Percentiles rank a stretch among this genome's conserved stretches.
These are phyloP conservation scores for Fusarium albidum DNA, from an alignment of 2,329 filamentous ascomycete species.

Conservation along the genomic window DNA sequence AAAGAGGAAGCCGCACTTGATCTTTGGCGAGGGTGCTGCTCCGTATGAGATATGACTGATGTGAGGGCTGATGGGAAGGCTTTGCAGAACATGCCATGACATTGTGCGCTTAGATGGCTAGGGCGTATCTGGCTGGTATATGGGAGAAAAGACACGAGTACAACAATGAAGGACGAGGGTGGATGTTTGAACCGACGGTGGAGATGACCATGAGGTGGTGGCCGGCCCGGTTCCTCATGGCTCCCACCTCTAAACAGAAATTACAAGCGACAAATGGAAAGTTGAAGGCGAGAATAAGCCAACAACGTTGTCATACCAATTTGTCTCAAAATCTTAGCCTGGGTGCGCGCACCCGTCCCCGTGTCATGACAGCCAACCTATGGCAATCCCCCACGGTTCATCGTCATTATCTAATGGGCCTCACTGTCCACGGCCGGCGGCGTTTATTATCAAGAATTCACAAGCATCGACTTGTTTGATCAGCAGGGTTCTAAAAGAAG, in stretches of 20 bases:
- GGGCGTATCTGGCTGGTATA: neutral
- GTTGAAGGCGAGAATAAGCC: neutral
- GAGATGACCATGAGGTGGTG: neutral
- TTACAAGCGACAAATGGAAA: neutral
- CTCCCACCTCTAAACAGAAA: conserved; percentile 4
- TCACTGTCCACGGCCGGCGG: neutral
- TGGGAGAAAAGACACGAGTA: neutral
- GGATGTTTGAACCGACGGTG: neutral
- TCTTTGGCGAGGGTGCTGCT: conserved; percentile 74
- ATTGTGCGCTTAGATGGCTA: neutral
- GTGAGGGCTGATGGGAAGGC: neutral
- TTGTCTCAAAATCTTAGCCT: neutral
- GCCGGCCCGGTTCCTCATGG: neutral
- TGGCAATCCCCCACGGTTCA: conserved; percentile 5
- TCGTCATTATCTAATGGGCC: neutral
- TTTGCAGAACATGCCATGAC: neutral
- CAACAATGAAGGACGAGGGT: neutral
- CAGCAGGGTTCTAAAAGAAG: conserved; percentile 5
- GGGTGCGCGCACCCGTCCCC: neutral
- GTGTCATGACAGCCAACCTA: neutral
- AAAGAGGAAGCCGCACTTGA: conserved; percentile 84
- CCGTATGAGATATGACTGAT: conserved; percentile 61
- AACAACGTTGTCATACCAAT: neutral
- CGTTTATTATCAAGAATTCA: neutral
- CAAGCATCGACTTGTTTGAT: neutral